Base-by-base conservation (phyloP, 805 yeast species). In the Teunomyces funiuensis region DNA sequence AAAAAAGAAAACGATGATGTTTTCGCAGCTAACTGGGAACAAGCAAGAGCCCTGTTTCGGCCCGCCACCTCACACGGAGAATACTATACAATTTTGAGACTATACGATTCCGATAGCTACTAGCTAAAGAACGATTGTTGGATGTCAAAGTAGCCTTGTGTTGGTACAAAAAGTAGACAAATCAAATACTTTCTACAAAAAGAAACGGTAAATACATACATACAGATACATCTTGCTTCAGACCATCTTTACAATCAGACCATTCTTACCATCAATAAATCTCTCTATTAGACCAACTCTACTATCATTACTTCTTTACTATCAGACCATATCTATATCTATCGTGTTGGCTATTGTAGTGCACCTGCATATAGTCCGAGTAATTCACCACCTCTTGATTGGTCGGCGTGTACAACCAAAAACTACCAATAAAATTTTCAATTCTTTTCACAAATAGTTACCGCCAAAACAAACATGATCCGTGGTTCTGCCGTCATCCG, bases 401-500 rank as follows among this genome's bases (percentile, higher is more conserved):
- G 57, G 57, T 53, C 43, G 20, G 38, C 26, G 39, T 28, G 34
- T 15, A 28, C 39, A 20, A 19, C 29, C 29, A 33, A 33, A 30
- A 30, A 30, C 17, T 39, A 31, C 34, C 29, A 40, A 40, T 20
- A 33, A 36, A 36, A 36, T 36, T 36, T 36, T 36, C 38, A 36
- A 25, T 16, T 36, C 28, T 17, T 40, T 40, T 40, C 39, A 33
- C 23, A 16, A 31, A 22, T 27, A 29, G 30, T 30, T 23, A 29
- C 25, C 22, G 16, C 25, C 25, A 31, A 14, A 31, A 31, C 19
- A 31, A 31, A 31, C 34, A 69, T 69, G 75, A 63, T 69, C 60
- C 73, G 73, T 66, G 73, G 74, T 47, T 49, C 64, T 39, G 54
- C 55, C 48, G 48, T 65, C 54, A 36, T 36, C 28, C 69, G 69